Conservation (phyloP, 768 basidiomycete genomes). For the Trametes meyenii region DNA sequence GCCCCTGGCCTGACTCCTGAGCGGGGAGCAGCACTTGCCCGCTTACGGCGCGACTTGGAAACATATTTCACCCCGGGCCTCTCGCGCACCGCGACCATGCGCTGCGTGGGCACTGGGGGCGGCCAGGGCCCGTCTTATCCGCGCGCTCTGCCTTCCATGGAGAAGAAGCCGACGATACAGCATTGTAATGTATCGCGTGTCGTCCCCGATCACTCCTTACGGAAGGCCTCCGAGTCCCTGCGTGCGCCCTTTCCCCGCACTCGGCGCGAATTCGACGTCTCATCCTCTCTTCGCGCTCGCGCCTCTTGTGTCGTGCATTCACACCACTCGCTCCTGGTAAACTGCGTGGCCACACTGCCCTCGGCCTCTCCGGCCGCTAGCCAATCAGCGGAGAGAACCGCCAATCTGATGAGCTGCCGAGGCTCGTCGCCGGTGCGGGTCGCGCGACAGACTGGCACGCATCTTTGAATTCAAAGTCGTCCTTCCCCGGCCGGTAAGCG, state of each 20-base stretch:
- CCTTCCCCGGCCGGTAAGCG: neutral
- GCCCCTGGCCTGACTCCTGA: neutral
- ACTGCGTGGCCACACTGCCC: too few species aligned
- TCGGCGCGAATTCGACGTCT: neutral
- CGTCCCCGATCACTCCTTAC: neutral
- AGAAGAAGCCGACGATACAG: slow-evolving; percentile 4
- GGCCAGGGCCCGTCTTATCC: slow-evolving; percentile 6
- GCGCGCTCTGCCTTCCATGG: neutral
- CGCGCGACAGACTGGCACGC: too few species aligned
- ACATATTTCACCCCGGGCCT: slow-evolving; percentile 6
- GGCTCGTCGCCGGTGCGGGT: too few species aligned
- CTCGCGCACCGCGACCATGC: neutral
- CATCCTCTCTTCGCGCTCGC: neutral
- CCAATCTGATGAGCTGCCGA: too few species aligned
- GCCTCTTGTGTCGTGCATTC: neutral
- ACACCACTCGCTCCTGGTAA: too few species aligned
- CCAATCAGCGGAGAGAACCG: neutral
- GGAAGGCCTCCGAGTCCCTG: neutral
- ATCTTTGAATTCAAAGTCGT: neutral
- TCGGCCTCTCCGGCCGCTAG: neutral
- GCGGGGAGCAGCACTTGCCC: neutral
- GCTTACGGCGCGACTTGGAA: slow-evolving; percentile 10
- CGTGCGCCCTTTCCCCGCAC: neutral
- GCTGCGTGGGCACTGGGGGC: neutral
- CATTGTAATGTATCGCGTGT: neutral